A percentile compares a stretch with the other conserved stretches of the same genome.
phyloP scores from a whole-genome alignment of 306 rosid species.

The Hippophae gyantsensis region DNA sequence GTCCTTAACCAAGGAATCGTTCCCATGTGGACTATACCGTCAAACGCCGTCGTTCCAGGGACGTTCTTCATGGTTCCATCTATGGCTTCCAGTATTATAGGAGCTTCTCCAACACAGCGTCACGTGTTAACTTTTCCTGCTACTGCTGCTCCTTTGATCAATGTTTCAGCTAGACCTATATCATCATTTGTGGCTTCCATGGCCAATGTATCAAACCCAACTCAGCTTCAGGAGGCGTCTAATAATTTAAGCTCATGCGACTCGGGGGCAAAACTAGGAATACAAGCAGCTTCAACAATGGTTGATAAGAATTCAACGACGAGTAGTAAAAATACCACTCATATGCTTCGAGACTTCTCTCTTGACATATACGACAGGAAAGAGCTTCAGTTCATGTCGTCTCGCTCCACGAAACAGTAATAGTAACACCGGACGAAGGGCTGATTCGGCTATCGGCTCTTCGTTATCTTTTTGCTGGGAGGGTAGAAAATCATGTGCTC shows the following conservation, averaged over 20 bases:
- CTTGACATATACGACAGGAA: constrained; percentile 53
- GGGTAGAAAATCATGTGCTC: constrained; percentile 37
- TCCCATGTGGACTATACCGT: constrained; percentile 67
- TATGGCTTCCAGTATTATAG: constrained; percentile 10
- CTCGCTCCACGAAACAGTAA: constrained; percentile 32
- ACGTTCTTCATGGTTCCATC: constrained; percentile 45
- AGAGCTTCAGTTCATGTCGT: constrained; percentile 68
- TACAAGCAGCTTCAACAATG: constrained; percentile 10
- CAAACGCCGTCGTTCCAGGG: constrained; percentile 46
- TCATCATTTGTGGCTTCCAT: constrained; percentile 48
- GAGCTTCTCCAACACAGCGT: constrained; percentile 33
- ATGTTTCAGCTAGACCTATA: constrained; percentile 38
- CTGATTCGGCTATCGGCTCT: no score
- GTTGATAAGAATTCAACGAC: background rate
- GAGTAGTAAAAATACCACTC: constrained; percentile 17
- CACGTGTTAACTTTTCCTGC: constrained; percentile 46
- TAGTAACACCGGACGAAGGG: no score
- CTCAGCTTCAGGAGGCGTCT: constrained; percentile 25
- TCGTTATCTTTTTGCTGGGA: no score
- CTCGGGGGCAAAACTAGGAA: constrained; percentile 21
- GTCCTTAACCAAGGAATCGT: constrained; percentile 35
- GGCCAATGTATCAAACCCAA: constrained; percentile 18
- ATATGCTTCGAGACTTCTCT: constrained; percentile 54
- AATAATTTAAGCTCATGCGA: constrained; percentile 4
- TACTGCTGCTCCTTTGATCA: constrained; percentile 17